These are phyloP conservation scores for Fusarium sp. DNA, from an alignment of 2,329 filamentous ascomycete species.

Conservation along the genomic window DNA sequence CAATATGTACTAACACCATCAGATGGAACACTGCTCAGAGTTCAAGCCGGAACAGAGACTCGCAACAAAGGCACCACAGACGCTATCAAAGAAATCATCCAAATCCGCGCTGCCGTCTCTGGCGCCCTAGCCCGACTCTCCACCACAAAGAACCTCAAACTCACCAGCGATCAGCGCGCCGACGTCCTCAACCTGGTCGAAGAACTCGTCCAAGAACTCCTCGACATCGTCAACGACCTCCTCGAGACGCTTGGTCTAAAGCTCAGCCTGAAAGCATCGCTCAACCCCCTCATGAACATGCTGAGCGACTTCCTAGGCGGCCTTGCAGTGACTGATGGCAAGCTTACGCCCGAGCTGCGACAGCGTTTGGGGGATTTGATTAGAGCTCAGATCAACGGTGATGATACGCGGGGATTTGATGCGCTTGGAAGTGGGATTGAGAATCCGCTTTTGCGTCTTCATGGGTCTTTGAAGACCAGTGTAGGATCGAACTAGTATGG, in stretches of 20 bases:
- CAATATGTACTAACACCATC: background rate
- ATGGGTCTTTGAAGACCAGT: background rate
- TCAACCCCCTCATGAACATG: slow-evolving; percentile 9
- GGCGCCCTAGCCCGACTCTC: background rate
- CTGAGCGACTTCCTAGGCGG: background rate
- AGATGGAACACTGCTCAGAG: slow-evolving; percentile 4
- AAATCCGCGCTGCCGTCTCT: background rate
- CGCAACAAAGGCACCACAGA: background rate
- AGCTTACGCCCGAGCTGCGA: background rate
- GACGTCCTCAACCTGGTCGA: background rate
- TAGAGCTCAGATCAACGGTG: background rate
- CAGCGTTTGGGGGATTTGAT: background rate
- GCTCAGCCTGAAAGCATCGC: background rate
- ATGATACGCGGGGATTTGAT: background rate
- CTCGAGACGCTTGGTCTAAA: background rate
- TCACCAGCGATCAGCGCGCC: background rate
- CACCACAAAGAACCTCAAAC: background rate
- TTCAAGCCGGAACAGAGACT: background rate
- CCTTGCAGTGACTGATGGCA: background rate
- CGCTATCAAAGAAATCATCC: background rate
- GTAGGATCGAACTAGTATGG: background rate
- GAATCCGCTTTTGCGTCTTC: slow-evolving; percentile 3
- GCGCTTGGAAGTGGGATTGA: slow-evolving; percentile 1
- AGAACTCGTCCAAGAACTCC: background rate
- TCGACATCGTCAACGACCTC: background rate